Percentiles rank a stretch among this genome's conserved stretches.
phyloP scores from a whole-genome alignment of 2,329 filamentous ascomycete species.

The Verticillium longisporum region DNA sequence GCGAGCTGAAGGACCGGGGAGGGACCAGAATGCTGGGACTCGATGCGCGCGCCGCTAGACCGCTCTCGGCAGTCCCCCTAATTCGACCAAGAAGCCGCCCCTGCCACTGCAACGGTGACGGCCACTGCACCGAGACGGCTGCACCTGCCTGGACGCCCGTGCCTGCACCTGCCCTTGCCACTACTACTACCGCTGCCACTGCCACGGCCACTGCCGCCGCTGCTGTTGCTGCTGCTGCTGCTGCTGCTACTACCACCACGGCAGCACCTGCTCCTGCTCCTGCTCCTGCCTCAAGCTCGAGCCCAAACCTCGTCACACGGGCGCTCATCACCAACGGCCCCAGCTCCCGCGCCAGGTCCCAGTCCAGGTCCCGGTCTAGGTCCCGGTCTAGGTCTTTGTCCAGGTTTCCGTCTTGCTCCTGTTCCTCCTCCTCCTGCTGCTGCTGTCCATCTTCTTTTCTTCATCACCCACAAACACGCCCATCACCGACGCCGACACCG shows the following conservation, averaged over 20 bases:
- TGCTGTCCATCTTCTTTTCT: neutral
- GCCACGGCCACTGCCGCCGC: neutral
- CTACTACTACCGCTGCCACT: neutral
- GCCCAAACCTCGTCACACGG: neutral
- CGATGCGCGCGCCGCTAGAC: conserved; percentile 4
- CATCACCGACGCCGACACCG: neutral
- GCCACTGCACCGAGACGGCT: neutral
- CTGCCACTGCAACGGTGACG: neutral
- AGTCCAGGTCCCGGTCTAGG: no score
- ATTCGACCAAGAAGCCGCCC: neutral
- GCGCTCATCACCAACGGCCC: neutral
- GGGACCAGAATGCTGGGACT: conserved; percentile 8
- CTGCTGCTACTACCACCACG: no score
- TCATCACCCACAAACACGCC: neutral
- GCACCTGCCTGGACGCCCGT: conserved; percentile 3
- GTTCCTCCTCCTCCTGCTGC: no score
- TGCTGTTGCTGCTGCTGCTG: no score
- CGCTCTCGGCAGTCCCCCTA: conserved; percentile 1
- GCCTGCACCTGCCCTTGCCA: conserved; percentile 10
- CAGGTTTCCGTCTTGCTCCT: neutral
- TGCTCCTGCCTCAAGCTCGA: neutral
- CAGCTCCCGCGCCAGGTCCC: neutral
- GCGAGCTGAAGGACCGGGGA: neutral
- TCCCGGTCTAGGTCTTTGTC: no score
- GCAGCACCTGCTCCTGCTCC: no score